Evolutionary conservation across 768 basidiomycete species (phyloP).

Genomic region (Lentinus tigrinus): DNA sequence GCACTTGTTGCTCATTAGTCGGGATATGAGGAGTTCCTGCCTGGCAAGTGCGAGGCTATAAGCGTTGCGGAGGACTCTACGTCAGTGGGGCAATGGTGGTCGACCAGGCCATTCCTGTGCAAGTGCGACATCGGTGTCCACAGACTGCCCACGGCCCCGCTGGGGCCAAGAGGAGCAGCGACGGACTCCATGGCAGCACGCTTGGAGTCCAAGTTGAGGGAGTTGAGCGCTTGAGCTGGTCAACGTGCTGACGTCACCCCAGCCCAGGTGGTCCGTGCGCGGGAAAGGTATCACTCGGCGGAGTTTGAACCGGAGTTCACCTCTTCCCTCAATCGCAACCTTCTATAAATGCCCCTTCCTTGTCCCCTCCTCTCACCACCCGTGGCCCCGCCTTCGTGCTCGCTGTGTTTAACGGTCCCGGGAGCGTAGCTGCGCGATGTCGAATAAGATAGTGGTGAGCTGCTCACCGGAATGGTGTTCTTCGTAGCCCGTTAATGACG

Average conservation of each 20-base stretch:
- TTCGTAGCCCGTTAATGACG: slow-evolving; percentile 42
- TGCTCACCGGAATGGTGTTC: slow-evolving; percentile 60
- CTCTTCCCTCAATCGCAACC: slow-evolving; percentile 27
- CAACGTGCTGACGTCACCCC: slow-evolving; percentile 1
- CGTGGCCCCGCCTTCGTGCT: slow-evolving; percentile 31
- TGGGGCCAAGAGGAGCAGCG: not conserved
- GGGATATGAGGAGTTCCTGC: not conserved
- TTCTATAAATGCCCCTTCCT: slow-evolving; percentile 30
- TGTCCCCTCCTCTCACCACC: slow-evolving; percentile 33
- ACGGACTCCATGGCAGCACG: not conserved
- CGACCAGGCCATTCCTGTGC: not conserved
- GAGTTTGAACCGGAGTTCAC: slow-evolving; percentile 42
- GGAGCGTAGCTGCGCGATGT: slow-evolving; percentile 52
- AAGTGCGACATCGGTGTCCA: not conserved
- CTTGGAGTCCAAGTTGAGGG: not conserved
- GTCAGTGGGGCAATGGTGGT: not conserved
- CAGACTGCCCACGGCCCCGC: not conserved
- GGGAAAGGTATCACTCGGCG: slow-evolving; percentile 37
- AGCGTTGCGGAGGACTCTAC: not conserved
- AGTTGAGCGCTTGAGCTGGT: not conserved
- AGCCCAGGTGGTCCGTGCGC: slow-evolving; percentile 43
- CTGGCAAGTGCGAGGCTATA: not conserved
- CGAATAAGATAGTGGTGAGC: slow-evolving; percentile 99
- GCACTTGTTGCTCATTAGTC: not conserved
- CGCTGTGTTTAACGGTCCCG: slow-evolving; percentile 32